Percentiles rank a stretch among this genome's conserved stretches.
phyloP scores from a whole-genome alignment of 2,329 filamentous ascomycete species.

The Paecilomyces fulvus region DNA sequence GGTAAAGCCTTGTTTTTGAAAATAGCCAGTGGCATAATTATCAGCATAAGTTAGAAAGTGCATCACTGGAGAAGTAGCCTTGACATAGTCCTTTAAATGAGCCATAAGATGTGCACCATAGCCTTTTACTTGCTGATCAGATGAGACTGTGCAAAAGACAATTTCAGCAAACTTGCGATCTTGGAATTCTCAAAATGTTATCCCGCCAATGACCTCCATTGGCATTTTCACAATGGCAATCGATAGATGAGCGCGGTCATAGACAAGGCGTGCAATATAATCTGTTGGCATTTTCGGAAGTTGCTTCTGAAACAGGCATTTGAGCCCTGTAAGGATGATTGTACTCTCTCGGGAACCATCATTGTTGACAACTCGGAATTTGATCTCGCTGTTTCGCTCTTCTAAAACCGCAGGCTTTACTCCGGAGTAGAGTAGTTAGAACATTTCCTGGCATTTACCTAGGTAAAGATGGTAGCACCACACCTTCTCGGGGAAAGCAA shows the following conservation, averaged over 20 bases:
- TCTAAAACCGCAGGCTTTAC: conserved; percentile 75
- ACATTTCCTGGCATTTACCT: conserved; percentile 6
- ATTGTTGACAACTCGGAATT: conserved; percentile 97
- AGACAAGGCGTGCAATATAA: conserved; percentile 94
- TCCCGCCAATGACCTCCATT: conserved; percentile 84
- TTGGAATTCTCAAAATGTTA: conserved; percentile 92
- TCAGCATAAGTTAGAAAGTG: conserved; percentile 98
- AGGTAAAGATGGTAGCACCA: conserved; percentile 7
- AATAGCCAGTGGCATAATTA: conserved; percentile 98
- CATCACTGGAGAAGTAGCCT: conserved; percentile 93
- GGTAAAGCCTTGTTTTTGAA: conserved; percentile 98
- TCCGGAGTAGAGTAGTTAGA: conserved; percentile 12
- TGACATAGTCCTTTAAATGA: conserved; percentile 95
- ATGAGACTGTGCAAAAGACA: conserved; percentile 95
- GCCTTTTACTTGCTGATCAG: conserved; percentile 96
- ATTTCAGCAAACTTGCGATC: conserved; percentile 92
- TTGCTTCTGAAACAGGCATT: conserved; percentile 98
- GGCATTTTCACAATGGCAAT: conserved; percentile 98
- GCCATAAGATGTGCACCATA: conserved; percentile 98
- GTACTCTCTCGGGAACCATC: conserved; percentile 79
- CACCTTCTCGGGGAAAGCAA: conserved; percentile 86
- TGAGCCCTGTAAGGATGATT: conserved; percentile 89
- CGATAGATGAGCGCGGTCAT: conserved; percentile 90
- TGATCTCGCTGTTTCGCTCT: conserved; percentile 87
- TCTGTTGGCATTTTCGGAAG: conserved; percentile 99